Conservation (phyloP, 139 green algal genomes). For the Tetratostichococcus sp. region DNA sequence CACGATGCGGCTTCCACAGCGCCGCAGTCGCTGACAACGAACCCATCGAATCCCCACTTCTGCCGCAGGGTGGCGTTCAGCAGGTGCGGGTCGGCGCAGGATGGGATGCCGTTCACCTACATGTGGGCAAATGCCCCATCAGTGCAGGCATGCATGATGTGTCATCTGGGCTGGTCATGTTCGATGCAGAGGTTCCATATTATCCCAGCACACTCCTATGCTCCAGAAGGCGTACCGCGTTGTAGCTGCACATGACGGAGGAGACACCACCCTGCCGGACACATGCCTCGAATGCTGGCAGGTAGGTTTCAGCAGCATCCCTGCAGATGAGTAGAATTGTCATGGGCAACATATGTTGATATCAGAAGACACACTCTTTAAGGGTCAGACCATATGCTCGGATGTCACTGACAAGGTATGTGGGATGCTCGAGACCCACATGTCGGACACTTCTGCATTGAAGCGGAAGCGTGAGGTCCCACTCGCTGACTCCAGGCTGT, state of each 20-base stretch:
- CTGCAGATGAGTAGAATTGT: too few species aligned
- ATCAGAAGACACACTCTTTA: background rate
- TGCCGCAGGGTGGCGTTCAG: conserved; percentile 15
- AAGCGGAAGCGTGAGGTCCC: conserved; percentile 26
- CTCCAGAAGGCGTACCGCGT: conserved; percentile 7
- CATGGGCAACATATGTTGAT: too few species aligned
- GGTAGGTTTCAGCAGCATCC: conserved; percentile 34
- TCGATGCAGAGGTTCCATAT: too few species aligned
- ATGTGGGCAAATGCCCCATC: background rate
- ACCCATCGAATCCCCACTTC: conserved; percentile 27
- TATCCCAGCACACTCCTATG: too few species aligned
- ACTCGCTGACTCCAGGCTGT: conserved; percentile 33
- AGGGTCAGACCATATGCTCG: too few species aligned
- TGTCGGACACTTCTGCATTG: conserved; percentile 19
- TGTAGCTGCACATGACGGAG: conserved; percentile 49
- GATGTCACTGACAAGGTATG: too few species aligned
- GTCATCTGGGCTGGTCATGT: too few species aligned
- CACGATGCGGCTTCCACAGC: conserved; percentile 19
- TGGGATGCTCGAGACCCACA: conserved; percentile 6
- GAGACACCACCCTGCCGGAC: conserved; percentile 7
- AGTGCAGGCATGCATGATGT: too few species aligned
- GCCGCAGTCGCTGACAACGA: conserved; percentile 40
- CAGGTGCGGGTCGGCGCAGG: conserved; percentile 31
- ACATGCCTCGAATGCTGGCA: conserved; percentile 38
- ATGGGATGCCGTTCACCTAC: conserved; percentile 32